Percentiles rank a stretch among this genome's conserved stretches.
Evolutionary conservation across 1,139 yeast species (phyloP).

Genomic region (Debaryomyces robertsiae): DNA sequence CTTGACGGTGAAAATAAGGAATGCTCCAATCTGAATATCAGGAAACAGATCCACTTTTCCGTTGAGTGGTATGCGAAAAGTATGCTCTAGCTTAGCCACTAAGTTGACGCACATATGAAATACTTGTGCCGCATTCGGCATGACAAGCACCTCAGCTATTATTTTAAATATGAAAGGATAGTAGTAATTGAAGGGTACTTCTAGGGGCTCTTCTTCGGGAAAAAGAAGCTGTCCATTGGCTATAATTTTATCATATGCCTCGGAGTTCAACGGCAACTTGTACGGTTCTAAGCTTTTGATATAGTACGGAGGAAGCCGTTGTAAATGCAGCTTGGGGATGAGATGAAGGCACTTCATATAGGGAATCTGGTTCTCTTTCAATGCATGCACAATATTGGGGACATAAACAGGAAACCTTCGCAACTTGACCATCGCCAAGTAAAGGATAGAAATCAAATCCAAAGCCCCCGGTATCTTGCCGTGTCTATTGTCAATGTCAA

Average conservation of each 20-base stretch:
- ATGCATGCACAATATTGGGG: conserved; percentile 33
- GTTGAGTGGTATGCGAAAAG: conserved; percentile 11
- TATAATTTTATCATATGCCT: conserved; percentile 25
- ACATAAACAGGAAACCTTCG: conserved; percentile 41
- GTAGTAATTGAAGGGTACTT: conserved; percentile 28
- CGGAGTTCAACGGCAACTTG: conserved; percentile 31
- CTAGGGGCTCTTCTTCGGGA: conserved; percentile 8
- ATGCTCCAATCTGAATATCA: conserved; percentile 30
- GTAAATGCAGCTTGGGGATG: conserved; percentile 28
- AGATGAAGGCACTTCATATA: conserved; percentile 35
- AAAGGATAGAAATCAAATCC: conserved; percentile 41
- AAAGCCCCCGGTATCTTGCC: conserved; percentile 20
- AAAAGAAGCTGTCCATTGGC: conserved; percentile 15
- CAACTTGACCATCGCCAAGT: conserved; percentile 37
- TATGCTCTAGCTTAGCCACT: conserved; percentile 13
- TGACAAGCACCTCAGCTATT: conserved; percentile 26
- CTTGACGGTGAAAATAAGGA: conserved; percentile 29
- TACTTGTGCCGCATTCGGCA: conserved; percentile 37
- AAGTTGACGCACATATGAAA: conserved; percentile 25
- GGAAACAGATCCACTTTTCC: conserved; percentile 22
- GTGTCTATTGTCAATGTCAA: conserved; percentile 3
- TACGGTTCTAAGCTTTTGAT: conserved; percentile 31
- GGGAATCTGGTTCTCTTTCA: conserved; percentile 40
- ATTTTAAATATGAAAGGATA: conserved; percentile 38
- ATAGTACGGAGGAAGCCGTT: conserved; percentile 28